Base-by-base conservation (phyloP, 768 basidiomycete species). In the Phylloporus sp. region DNA sequence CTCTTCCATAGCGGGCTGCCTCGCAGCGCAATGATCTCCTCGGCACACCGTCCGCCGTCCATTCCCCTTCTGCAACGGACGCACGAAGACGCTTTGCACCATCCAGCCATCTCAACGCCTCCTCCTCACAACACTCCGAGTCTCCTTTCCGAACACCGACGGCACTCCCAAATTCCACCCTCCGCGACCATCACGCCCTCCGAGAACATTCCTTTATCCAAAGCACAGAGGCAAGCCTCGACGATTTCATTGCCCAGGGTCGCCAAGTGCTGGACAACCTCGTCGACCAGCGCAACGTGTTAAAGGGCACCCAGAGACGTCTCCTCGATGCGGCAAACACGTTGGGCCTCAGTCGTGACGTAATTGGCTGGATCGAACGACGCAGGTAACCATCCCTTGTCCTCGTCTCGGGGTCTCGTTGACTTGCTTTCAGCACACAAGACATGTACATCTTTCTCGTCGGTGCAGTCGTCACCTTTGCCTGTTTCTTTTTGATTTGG, bases 321-420 rank as follows among this genome's bases (percentile, higher is more conserved):
- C 67, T 99, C 40, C 68, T 96, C 46, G 86, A 90, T 62, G 86
- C 91, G 34, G 96, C 94, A 38, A 97, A 96, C 66, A 96, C 92
- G 21, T 69, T 99, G 48, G 96, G 96, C 0, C 69, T 98, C 62
- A 93, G 93, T 65, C 77, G 93, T 50, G 80, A 95, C 62, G 94
- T 95, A 27, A 97, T 99, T 65, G 84, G 89, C 7, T 99, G 94
- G 91, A 94, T 99, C 54, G 96, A 99, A 62, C 79, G 84, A 52
- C 75, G 96, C 66, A 96, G 90, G 93, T 91, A 52, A 51, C 50
- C 9, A 48, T 34, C 42, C 29, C 36, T 32, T 5, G n/a, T 20
- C 37, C 35, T 42, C 49, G 23, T 17, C 10, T 35, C 20, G n/a
- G n/a, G n/a, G n/a, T 14, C 9, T 39, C 5, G 17, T 28, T 59